Base-by-base conservation (phyloP, 768 basidiomycete species). In the Lactarius trivialis region DNA sequence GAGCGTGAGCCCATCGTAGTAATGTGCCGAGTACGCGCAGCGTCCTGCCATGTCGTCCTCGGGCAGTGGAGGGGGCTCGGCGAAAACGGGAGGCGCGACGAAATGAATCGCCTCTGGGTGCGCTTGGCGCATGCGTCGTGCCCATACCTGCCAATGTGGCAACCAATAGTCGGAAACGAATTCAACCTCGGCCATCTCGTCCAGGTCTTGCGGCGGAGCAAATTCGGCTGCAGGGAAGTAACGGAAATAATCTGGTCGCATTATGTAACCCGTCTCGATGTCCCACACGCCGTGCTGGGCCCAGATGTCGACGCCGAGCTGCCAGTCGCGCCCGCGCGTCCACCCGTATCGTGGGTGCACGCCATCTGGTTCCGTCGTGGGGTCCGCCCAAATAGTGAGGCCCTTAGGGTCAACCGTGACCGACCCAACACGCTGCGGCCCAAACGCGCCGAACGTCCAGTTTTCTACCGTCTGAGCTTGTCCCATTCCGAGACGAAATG, bases 1-100 rank as follows among this genome's bases (percentile, higher is more conserved):
- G 45, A 98, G 82, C 0, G 96, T 98, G 43, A 98, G 76, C 1
- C 95, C 95, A 68, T 98, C 95, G 70, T 98, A 98, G 72, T 93
- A 98, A 72, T 98, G 96, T 0, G 86, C 79, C 4, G 89, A 86
- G 66, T 91, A 88, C 34, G 81, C 85, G 2, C 88, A 84, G 2
- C 94, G 86, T 15, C 82, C 79, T 19, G 85, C 73, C 15, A 85
- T 73, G 9, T 81, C 79, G 26, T 81, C 79, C 8, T 81, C 79
- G 17, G 83, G 73, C 1, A 85, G 71, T 26, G 73, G 68, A 0
- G 94, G 93, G 0, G 95, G 96, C 1, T 76, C 74, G 0, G 84
- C 85, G 70, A 98, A 98, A 0, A 98, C 93, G 7, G 95, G 91
- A 0, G 93, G 90, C 63, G 95, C 91, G 51, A 96, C 77, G 70